Evolutionary conservation across 768 basidiomycete genomes (phyloP).

Genomic region (Boletus reticuloceps): DNA sequence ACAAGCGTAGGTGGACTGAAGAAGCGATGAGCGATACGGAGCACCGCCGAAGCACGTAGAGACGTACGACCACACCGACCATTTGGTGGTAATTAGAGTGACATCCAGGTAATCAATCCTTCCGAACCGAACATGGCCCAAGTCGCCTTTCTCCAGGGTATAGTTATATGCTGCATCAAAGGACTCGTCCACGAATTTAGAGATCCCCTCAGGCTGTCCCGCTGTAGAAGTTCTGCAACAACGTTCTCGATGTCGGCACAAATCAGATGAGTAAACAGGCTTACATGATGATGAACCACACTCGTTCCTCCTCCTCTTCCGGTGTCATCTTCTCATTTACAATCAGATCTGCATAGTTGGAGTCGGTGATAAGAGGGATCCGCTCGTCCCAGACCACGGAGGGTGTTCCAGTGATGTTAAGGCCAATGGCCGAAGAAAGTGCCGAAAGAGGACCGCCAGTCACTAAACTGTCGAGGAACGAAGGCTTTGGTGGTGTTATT

Average conservation of each 20-base stretch:
- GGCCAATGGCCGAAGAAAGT: slow-evolving; percentile 56
- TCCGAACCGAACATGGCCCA: slow-evolving; percentile 75
- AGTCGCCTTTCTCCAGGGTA: slow-evolving; percentile 53
- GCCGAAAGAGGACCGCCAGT: slow-evolving; percentile 52
- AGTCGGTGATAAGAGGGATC: slow-evolving; percentile 78
- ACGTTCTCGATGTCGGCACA: not conserved
- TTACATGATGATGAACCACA: slow-evolving; percentile 81
- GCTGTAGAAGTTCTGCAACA: slow-evolving; percentile 54
- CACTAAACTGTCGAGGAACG: slow-evolving; percentile 39
- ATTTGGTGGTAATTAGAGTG: slow-evolving; percentile 79
- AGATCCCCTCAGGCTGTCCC: slow-evolving; percentile 59
- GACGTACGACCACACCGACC: slow-evolving; percentile 80
- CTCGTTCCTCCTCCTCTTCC: slow-evolving; percentile 63
- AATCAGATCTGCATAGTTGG: slow-evolving; percentile 71
- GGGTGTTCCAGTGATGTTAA: slow-evolving; percentile 63
- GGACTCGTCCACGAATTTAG: slow-evolving; percentile 64
- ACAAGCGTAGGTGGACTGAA: slow-evolving; percentile 75
- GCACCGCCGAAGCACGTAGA: slow-evolving; percentile 11
- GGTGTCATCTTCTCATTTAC: slow-evolving; percentile 64
- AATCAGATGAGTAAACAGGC: slow-evolving; percentile 23
- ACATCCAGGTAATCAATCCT: slow-evolving; percentile 88
- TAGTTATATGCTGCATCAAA: slow-evolving; percentile 77
- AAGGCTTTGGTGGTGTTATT: slow-evolving; percentile 12
- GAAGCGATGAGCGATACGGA: not conserved
- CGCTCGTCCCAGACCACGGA: slow-evolving; percentile 61